Percentiles rank a stretch among this genome's conserved stretches.
Evolutionary conservation across 2,329 filamentous ascomycete genomes (phyloP).

Genomic region (Exophiala mesophila): DNA sequence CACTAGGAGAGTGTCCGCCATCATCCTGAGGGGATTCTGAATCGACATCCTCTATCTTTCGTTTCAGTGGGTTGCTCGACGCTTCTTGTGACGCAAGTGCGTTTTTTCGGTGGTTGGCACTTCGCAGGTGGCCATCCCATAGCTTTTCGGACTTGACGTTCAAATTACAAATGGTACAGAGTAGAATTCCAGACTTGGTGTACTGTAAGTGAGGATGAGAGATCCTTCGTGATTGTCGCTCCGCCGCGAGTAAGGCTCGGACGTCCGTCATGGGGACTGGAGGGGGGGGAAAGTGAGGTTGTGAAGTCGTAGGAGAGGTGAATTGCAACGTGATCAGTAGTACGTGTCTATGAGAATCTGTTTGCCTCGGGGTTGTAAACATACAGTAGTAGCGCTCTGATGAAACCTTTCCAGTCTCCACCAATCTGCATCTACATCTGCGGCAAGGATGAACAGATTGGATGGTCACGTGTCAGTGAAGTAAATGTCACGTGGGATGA

Average conservation of each 20-base stretch:
- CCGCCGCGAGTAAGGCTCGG: slow-evolving; percentile 70
- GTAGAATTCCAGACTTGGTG: slow-evolving; percentile 61
- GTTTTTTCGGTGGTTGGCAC: slow-evolving; percentile 42
- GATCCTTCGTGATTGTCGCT: slow-evolving; percentile 69
- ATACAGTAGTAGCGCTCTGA: too few species aligned
- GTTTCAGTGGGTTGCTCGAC: slow-evolving; percentile 45
- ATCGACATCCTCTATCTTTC: slow-evolving; percentile 47
- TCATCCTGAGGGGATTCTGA: slow-evolving; percentile 24
- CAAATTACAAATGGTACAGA: slow-evolving; percentile 63
- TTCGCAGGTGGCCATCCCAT: slow-evolving; percentile 61
- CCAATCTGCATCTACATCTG: too few species aligned
- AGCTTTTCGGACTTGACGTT: slow-evolving; percentile 60
- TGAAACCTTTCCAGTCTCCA: too few species aligned
- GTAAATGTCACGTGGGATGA: too few species aligned
- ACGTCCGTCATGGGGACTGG: slow-evolving; percentile 73
- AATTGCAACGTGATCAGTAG: too few species aligned
- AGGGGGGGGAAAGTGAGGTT: too few species aligned
- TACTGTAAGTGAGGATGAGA: slow-evolving; percentile 65
- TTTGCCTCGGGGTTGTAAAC: too few species aligned
- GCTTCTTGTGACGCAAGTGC: slow-evolving; percentile 29
- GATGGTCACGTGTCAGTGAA: too few species aligned
- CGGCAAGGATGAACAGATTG: too few species aligned
- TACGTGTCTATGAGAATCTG: too few species aligned
- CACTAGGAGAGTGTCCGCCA: slow-evolving; percentile 7
- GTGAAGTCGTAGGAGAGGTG: too few species aligned